Base-by-base conservation (phyloP, 2,329 filamentous ascomycete genomes). In the Cercospora beticola region DNA sequence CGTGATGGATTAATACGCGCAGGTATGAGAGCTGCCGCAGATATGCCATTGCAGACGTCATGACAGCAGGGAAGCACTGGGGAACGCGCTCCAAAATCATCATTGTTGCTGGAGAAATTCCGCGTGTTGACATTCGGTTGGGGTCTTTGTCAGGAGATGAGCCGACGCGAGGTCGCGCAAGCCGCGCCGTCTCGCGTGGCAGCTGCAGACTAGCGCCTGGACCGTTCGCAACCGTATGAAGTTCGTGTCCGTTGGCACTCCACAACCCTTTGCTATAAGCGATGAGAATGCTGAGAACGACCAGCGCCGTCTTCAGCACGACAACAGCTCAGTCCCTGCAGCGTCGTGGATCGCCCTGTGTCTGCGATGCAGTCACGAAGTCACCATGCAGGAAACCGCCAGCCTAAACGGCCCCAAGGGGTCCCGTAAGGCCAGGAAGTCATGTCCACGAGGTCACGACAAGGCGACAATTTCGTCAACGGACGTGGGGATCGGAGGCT, bases 151-250 rank as follows among this genome's bases (percentile, higher is more conserved):
- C 60, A 62, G 60, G 60, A 62, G 60, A 62, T 52, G 23, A 40
- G 36, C 60, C 59, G 36, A 43, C 59, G 59, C 36, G 18, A 43
- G 21, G 57, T 60, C 26, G 57, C 58, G 58, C 58, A 61, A 61
- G 28, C 21, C 31, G 36, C 40, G 9, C 60, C 31, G 26, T 36
- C 60, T 62, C 60, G 60, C 60, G 60, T 62, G 60, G 59, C 59
- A 43, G 59, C 23, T 46, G 59, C 59, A 62, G 31, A 26, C 57
- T 60, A 60, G 57, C 57, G 30, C 26, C 57, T 33, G 57, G 57
- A 21, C 57, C 33, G 4, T 31, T 16, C n/a, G n/a, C 5, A 8
- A 16, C 36, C 12, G 31, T 21, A 23, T 60, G n/a, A 33, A 18
- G 58, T 33, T 59, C 56, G 28, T 28, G 28, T 59, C 56, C n/a